A percentile compares a stretch with the other conserved stretches of the same genome.
Conservation (phyloP, 768 basidiomycete species). For the Podaxis mareebaensis region DNA sequence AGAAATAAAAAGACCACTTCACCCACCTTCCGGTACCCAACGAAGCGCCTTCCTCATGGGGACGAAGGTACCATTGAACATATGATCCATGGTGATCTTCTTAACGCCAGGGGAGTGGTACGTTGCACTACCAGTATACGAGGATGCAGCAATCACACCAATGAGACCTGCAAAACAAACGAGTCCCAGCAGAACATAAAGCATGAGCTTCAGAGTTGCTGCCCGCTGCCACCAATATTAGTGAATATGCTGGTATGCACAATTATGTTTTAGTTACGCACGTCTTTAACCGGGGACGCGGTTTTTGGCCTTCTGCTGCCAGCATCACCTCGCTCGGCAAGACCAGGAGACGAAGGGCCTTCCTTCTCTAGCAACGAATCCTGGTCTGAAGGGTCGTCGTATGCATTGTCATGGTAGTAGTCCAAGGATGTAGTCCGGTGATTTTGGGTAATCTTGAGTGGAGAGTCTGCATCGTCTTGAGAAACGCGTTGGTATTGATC, state of each 20-base stretch:
- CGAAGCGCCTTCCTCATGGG: constrained; percentile 48
- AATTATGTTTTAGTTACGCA: not conserved
- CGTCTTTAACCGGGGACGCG: constrained; percentile 4
- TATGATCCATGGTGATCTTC: constrained; percentile 83
- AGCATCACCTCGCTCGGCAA: constrained; percentile 31
- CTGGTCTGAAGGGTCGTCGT: constrained; percentile 80
- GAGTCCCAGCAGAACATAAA: constrained; percentile 60
- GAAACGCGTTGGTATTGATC: constrained; percentile 8
- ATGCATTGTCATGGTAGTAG: constrained; percentile 78
- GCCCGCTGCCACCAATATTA: not conserved
- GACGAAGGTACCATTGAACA: constrained; percentile 90
- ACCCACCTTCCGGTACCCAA: constrained; percentile 92
- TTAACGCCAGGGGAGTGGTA: constrained; percentile 53
- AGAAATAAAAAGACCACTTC: not conserved
- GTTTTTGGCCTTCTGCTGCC: constrained; percentile 21
- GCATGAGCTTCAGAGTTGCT: constrained; percentile 56
- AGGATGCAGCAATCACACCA: constrained; percentile 75
- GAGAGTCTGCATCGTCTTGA: constrained; percentile 10
- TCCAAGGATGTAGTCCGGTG: constrained; percentile 3
- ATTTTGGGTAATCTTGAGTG: constrained; percentile 6
- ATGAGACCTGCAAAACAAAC: constrained; percentile 64
- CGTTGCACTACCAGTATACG: constrained; percentile 59
- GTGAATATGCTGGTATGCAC: not conserved
- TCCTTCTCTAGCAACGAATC: constrained; percentile 59
- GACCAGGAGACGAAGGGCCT: constrained; percentile 25